Base-by-base conservation (phyloP, 2,329 filamentous ascomycete genomes). In the Madurella fahalii region DNA sequence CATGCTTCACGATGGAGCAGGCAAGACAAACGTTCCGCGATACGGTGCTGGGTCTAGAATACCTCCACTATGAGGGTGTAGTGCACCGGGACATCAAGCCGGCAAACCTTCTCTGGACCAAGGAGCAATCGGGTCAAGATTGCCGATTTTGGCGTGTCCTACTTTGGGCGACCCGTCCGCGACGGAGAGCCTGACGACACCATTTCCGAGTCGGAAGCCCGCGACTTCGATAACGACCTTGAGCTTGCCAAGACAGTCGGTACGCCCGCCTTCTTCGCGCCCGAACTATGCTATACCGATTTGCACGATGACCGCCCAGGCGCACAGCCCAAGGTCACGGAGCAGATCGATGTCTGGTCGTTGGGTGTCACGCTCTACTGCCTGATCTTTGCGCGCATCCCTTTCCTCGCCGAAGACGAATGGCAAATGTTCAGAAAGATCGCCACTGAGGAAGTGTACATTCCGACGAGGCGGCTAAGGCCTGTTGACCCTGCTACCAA, bases 191-290 rank as follows among this genome's bases (percentile, higher is more conserved):
- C 84, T 39, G 86, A 90, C 55, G 87, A 91, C 71, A 85, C 74
- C 57, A 85, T 76, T 16, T 87, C 87, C 4, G 89, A 95, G 67
- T 89, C 86, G 0, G 92, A 96, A 69, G 88, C 89, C 11, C 85
- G 84, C 40, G 90, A 95, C 65, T 84, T 95, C 55, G 92, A 96
- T 63, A 90, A 96, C 68, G 92, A 95, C 59, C 84, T 95, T 57
- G 94, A 97, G 69, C 77, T 99, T n/a, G 93, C 94, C 57, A 97
- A 97, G 77, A 97, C 94, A 1, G 94, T 97, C 5, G 94, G 94
- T 50, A 99, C 94, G 0, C 94, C 94, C 5, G 94, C 93, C 1
- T 99, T 99, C 72, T 99, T 96, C 67, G 94, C 94, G 1, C 94
- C 94, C 4, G 94, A 99, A 70, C 79, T 99, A 39, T 99, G 94